phyloP scores from a whole-genome alignment of 495 filamentous ascomycete genomes.

The Daldinia decipiens region DNA sequence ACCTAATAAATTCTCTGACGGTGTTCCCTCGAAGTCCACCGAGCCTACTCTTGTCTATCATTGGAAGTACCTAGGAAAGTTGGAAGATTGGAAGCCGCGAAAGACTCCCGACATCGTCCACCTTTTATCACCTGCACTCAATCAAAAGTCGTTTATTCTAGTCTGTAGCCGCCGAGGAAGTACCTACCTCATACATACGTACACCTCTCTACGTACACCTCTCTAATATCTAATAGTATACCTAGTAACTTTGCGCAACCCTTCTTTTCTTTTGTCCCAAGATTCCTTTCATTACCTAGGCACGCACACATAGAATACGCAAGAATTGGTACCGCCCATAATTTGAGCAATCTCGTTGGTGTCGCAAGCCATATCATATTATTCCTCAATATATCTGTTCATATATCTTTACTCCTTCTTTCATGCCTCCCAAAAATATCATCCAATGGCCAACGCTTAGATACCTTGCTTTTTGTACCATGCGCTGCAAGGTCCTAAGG shows the following conservation, averaged over 20 bases:
- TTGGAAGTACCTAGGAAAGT: constrained; percentile 14
- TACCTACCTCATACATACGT: constrained; percentile 6
- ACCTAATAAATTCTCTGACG: constrained; percentile 36
- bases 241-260: constrained; percentile 17
- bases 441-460: constrained; percentile 33
- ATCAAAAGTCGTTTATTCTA: constrained; percentile 13
- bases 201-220: neutral
- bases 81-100: constrained; percentile 4
- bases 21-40: constrained; percentile 35
- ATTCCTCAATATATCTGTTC: constrained; percentile 7
- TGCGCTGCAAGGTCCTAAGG: constrained; percentile 41
- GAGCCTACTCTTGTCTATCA: neutral
- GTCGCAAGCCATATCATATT: constrained; percentile 31
- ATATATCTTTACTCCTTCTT: constrained; percentile 24
- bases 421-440: constrained; percentile 11
- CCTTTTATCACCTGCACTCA: constrained; percentile 15
- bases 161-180: constrained; percentile 18
- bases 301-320: neutral
- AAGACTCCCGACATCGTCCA: constrained; percentile 11
- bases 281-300: neutral
- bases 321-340: neutral
- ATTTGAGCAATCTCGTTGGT: constrained; percentile 11
- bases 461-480: constrained; percentile 34
- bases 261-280: constrained; percentile 6
- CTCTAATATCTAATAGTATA: too few relatives aligned